Evolutionary conservation across 129 eudicot species (phyloP), one percentile per base, ranked within the genome.

Genomic region (Logfia minima): DNA sequence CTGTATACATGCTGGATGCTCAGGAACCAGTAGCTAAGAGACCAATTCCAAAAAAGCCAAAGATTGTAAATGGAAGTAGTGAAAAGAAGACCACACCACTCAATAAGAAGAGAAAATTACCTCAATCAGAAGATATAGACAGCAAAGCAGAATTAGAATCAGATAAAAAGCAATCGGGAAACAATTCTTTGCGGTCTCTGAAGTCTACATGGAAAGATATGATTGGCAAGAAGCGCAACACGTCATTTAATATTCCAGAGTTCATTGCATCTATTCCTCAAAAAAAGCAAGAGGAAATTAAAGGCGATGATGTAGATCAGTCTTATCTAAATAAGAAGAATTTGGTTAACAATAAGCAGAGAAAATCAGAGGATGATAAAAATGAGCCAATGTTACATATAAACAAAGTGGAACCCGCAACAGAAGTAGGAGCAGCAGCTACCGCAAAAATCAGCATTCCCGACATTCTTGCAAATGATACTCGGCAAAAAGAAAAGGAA

Each of bases 181-280:
- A 41, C 41, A 79, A 59, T 58, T 76, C 83, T 77, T 31, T 81
- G 58, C 70, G 84, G 79, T 59, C 89, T 63, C 82, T 85, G 17
- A 91, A 87, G 80, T 83, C 92, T 10, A 70, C 89, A 72, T 87
- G 91, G 93, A 90, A 53, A 82, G 74, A 76, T 68, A 74, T 89
- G 77, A 73, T 85, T 62, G 89, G 83, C 43, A 78, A 79, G 53
- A 86, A 72, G 66, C 86, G 65, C 9, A 62, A 59, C 26, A 72
- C 80, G 21, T 77, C 85, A 22, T 87, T 88, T 83, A 65, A 59
- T 76, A 74, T 93, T 7, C 77, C 96, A 21, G 82, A 84, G 61
- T 77, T 86, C 82, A 70, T 76, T 41, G 70, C 85, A 29, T 71
- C 72, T 45, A 75, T 5, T 60, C 29, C 71, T 81, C 70, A 85